Evolutionary conservation across 2,329 filamentous ascomycete genomes (phyloP), one percentile per base, ranked within the genome.

Genomic region (Penicillium sp.): DNA sequence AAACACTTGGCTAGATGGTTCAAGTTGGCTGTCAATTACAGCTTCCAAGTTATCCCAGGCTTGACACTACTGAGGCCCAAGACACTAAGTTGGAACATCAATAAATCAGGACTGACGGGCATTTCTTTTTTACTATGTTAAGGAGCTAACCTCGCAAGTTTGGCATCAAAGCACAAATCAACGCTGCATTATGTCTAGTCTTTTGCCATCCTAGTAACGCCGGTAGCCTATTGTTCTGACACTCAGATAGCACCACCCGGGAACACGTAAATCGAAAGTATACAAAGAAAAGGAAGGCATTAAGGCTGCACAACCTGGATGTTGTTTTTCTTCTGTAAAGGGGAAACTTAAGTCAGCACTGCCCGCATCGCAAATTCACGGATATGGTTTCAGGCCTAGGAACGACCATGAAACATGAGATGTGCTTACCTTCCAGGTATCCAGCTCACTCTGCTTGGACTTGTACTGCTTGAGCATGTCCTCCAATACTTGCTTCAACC

Each of bases 381-480:
- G 7, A 24, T 12, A 33, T 21, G 9, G 21, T 21, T 44, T 10
- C 9, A 33, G 47, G 47, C 24, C 2, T 12, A 19, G 34, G 4
- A 32, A 31, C 12, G 13, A 6, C 28, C 12, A 28, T 39, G 7
- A n/a, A 32, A n/a, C n/a, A 28, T 8, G 21, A 35, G 26, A 37
- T 29, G 21, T 38, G 66, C 82, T 51, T 73, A 94, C 91, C 88
- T 98, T 98, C 93, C 93, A 98, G 70, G 85, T 90, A 68, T 98
- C 91, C 77, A 98, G 81, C 66, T 98, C 93, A 37, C 88, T 83
- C 70, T 98, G 90, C 72, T 95, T 95, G 29, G 77, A 74, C 76
- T 95, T 95, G 77, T 97, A 97, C 73, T 95, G 88, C 78, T 95
- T 96, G 59, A 97, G 80, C 56, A 98, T 74, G 68, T 96, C 91